These are phyloP conservation scores for Aquilaria agallochum DNA, from an alignment of 441 rosid genomes.

Conservation along the genomic window DNA sequence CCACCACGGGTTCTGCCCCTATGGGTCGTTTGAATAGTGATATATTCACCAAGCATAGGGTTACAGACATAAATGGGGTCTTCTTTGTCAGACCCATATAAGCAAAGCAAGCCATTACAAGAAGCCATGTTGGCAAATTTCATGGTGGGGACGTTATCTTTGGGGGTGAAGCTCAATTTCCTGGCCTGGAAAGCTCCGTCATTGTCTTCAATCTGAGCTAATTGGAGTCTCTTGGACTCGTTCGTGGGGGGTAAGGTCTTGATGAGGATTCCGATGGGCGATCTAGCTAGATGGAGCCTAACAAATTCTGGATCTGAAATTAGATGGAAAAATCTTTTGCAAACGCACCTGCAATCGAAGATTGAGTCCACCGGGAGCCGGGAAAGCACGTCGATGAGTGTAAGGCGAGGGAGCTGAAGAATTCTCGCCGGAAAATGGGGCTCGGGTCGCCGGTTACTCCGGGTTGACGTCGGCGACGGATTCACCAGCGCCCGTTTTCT, in stretches of 20 bases:
- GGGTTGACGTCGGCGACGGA: neutral
- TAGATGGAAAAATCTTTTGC: conserved; percentile 12
- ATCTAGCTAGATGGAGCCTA: conserved; percentile 3
- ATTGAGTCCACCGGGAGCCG: conserved; percentile 10
- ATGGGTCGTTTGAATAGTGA: conserved; percentile 6
- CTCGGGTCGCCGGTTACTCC: neutral
- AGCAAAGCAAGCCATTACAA: conserved; percentile 18
- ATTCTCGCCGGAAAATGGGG: conserved; percentile 1
- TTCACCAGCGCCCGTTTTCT: conserved; percentile 7
- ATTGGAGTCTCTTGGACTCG: conserved; percentile 8
- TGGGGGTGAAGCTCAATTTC: conserved; percentile 8
- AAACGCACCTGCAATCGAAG: conserved; percentile 16
- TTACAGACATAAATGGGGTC: conserved; percentile 13
- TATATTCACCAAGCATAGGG: conserved; percentile 18
- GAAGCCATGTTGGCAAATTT: conserved; percentile 9
- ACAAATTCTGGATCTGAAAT: conserved; percentile 17
- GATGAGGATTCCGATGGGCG: conserved; percentile 13
- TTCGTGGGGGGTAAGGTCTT: conserved; percentile 8
- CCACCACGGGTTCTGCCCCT: conserved; percentile 3
- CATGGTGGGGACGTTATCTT: conserved; percentile 6
- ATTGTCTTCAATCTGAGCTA: conserved; percentile 8
- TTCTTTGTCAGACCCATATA: conserved; percentile 7
- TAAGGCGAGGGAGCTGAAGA: conserved; percentile 4
- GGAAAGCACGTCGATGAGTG: conserved; percentile 8
- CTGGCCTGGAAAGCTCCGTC: conserved; percentile 4